Conservation (phyloP, 2,329 filamentous ascomycete species). For the Calonectria leucothoes region DNA sequence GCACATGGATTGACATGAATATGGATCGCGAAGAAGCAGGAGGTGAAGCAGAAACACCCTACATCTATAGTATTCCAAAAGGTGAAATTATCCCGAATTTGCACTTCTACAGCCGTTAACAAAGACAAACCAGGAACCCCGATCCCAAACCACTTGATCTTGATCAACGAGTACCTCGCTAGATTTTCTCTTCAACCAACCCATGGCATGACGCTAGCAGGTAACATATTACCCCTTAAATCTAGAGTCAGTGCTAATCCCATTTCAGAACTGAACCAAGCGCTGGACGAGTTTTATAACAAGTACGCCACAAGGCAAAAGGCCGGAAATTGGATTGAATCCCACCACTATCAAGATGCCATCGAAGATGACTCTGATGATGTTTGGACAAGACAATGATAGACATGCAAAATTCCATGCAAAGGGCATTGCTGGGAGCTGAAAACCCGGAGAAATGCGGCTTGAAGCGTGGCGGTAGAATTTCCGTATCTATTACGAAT, state of each 20-base stretch:
- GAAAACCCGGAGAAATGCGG: not conserved
- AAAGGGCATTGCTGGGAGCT: not conserved
- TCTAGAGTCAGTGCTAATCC: not conserved
- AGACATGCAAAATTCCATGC: not conserved
- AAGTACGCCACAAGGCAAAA: constrained; percentile 16
- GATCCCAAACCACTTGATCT: constrained; percentile 23
- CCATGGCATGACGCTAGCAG: constrained; percentile 29
- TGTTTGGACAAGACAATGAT: constrained; percentile 13
- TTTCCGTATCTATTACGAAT: too few relatives aligned
- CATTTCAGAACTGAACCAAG: constrained; percentile 25
- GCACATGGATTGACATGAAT: constrained; percentile 26
- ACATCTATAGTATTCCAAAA: constrained; percentile 28
- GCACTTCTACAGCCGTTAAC: not conserved
- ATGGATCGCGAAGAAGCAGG: constrained; percentile 28
- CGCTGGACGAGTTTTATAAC: constrained; percentile 25
- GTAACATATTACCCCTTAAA: not conserved
- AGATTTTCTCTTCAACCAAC: constrained; percentile 35
- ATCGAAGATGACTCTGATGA: constrained; percentile 22
- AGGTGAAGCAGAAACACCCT: constrained; percentile 14
- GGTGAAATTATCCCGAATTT: constrained; percentile 8
- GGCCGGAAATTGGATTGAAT: constrained; percentile 15
- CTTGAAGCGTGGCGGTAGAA: too few relatives aligned
- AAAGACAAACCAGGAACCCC: constrained; percentile 10
- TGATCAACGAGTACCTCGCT: constrained; percentile 28
- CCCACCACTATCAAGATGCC: constrained; percentile 22